Conservation (phyloP, 2,329 filamentous ascomycete species). For the Sporothrix phasma region DNA sequence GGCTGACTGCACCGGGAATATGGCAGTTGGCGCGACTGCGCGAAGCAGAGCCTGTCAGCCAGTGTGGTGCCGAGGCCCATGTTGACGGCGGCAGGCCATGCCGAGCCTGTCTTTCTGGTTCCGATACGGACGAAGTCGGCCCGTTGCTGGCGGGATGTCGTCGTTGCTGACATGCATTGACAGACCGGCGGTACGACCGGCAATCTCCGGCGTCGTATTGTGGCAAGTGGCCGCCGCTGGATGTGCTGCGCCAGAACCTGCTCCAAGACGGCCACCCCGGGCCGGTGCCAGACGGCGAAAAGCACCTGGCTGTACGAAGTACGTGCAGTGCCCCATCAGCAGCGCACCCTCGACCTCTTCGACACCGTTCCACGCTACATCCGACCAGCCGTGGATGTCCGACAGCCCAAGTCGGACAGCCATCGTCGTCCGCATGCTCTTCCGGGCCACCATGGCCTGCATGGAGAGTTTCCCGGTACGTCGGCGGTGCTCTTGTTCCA, state of each 20-base stretch:
- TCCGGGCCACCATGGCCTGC: slow-evolving; percentile 31
- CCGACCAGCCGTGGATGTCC: slow-evolving; percentile 26
- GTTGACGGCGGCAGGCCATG: background rate
- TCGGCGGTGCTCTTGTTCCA: background rate
- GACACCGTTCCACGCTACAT: slow-evolving; percentile 24
- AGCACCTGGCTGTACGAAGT: slow-evolving; percentile 34
- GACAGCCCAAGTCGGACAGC: slow-evolving; percentile 36
- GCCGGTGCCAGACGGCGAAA: slow-evolving; percentile 43
- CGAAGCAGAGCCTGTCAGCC: background rate
- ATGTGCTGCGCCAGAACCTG: slow-evolving; percentile 38
- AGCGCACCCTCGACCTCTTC: slow-evolving; percentile 22
- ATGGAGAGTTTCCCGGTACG: slow-evolving; percentile 35
- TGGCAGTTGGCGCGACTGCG: background rate
- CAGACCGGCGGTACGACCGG: slow-evolving; percentile 32
- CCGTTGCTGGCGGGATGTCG: background rate
- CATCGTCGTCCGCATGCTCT: slow-evolving; percentile 29
- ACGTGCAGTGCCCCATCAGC: slow-evolving; percentile 31
- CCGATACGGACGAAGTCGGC: slow-evolving; percentile 6
- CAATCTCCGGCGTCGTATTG: slow-evolving; percentile 21
- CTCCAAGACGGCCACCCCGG: slow-evolving; percentile 41
- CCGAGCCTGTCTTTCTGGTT: background rate
- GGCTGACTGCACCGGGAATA: slow-evolving; percentile 8
- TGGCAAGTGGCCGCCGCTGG: slow-evolving; percentile 36
- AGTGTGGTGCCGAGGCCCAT: background rate
- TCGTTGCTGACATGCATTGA: slow-evolving; percentile 22